Evolutionary conservation across 2,329 filamentous ascomycete genomes (phyloP).

Genomic region (Cercospora canescens): DNA sequence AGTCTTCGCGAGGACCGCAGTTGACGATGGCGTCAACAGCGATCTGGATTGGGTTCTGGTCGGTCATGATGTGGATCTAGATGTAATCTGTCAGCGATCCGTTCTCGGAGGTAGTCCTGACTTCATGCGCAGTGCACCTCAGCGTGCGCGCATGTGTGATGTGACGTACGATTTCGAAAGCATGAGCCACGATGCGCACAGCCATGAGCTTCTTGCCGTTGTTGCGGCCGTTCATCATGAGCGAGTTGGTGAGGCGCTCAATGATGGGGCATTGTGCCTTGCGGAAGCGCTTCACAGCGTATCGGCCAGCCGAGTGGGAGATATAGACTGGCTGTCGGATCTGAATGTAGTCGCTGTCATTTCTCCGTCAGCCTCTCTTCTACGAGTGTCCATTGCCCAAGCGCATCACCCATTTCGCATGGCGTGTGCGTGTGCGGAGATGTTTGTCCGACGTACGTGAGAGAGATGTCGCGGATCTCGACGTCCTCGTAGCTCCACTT

Average conservation of each 20-base stretch:
- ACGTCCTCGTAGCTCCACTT: constrained; percentile 99
- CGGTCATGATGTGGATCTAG: constrained; percentile 99
- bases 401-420: constrained; percentile 1
- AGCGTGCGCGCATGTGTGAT: background rate
- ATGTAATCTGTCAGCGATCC: constrained; percentile 5
- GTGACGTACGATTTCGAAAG: constrained; percentile 95
- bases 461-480: constrained; percentile 98
- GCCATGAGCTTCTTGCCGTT: constrained; percentile 99
- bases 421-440: background rate
- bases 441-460: constrained; percentile 73
- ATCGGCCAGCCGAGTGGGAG: constrained; percentile 97
- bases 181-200: constrained; percentile 97
- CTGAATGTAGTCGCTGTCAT: constrained; percentile 94
- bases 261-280: constrained; percentile 99
- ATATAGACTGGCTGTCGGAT: constrained; percentile 99
- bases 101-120: background rate
- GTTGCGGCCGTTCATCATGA: constrained; percentile 99
- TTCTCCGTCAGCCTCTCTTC: constrained; percentile 29
- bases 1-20: constrained; percentile 99
- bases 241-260: constrained; percentile 99
- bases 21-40: constrained; percentile 99
- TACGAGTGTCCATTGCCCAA: constrained; percentile 10
- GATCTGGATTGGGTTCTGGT: constrained; percentile 99
- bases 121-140: background rate
- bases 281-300: constrained; percentile 99